Evolutionary conservation across 495 filamentous ascomycete genomes (phyloP).

Genomic region (Corynascus novoguineensis): DNA sequence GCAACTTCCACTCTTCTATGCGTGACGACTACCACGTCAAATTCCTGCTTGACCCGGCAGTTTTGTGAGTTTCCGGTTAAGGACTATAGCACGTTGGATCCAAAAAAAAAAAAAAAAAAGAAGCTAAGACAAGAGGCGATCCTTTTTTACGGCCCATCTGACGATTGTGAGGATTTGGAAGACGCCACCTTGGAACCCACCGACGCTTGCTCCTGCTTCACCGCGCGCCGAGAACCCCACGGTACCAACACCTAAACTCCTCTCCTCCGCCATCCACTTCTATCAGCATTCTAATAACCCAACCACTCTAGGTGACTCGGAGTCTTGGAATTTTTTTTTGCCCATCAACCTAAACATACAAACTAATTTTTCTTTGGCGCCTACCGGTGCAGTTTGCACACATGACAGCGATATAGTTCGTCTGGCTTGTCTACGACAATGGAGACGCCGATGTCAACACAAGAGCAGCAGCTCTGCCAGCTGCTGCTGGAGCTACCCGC

Average conservation of each 20-base stretch:
- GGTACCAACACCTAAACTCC: neutral
- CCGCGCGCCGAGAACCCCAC: neutral
- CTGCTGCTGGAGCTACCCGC: conserved; percentile 66
- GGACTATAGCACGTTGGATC: no score
- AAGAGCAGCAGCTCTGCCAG: conserved; percentile 74
- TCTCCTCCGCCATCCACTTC: neutral
- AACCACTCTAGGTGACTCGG: neutral
- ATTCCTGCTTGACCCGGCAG: no score
- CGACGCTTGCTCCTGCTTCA: neutral
- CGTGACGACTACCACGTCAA: no score
- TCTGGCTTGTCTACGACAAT: conserved; percentile 24
- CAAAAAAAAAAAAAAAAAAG: neutral
- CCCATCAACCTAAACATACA: neutral
- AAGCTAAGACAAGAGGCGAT: no score
- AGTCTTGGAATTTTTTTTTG: no score
- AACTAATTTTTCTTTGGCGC: neutral
- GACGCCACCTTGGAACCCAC: neutral
- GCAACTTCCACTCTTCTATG: no score
- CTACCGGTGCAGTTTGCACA: neutral
- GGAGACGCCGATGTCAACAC: conserved; percentile 54
- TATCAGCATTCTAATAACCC: neutral
- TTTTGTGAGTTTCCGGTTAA: no score
- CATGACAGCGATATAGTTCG: conserved; percentile 7
- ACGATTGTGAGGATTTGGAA: neutral
- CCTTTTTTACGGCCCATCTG: neutral